A percentile compares a stretch with the other conserved stretches of the same genome.
These are phyloP conservation scores for Cercospora zeae-maydis DNA, from an alignment of 2,329 filamentous ascomycete genomes.

Conservation along the genomic window DNA sequence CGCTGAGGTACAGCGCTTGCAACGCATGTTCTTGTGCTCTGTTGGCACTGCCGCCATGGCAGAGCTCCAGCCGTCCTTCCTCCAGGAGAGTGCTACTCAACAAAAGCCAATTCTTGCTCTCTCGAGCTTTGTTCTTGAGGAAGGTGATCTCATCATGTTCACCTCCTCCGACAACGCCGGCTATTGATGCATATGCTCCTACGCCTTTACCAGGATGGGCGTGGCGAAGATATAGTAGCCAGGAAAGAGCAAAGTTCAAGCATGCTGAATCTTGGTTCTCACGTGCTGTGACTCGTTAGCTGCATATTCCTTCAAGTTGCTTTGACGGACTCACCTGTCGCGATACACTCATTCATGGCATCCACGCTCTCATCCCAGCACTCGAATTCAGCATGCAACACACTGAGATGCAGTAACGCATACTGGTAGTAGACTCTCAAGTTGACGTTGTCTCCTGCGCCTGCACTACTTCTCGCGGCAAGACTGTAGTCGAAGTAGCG, in stretches of 20 bases:
- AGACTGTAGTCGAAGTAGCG: conserved; percentile 91
- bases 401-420: conserved; percentile 85
- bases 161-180: conserved; percentile 27
- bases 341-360: conserved; percentile 90
- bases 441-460: conserved; percentile 16
- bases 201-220: conserved; percentile 61
- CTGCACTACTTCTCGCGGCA: conserved; percentile 21
- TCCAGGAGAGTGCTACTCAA: conserved; percentile 79
- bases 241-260: conserved; percentile 91
- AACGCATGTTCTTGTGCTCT: conserved; percentile 71
- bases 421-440: conserved; percentile 76
- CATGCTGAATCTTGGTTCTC: conserved; percentile 91
- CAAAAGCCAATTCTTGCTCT: conserved; percentile 79
- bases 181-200: conserved; percentile 23
- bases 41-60: conserved; percentile 43
- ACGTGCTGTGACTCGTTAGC: conserved; percentile 53
- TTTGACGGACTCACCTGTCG: conserved; percentile 51
- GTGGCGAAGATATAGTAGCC: conserved; percentile 92
- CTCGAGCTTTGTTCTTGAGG: conserved; percentile 79
- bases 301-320: background rate
- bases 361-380: conserved; percentile 86
- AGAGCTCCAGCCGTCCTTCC: conserved; percentile 76
- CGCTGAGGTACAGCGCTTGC: conserved; percentile 76
- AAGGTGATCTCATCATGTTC: conserved; percentile 80
- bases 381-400: conserved; percentile 92